These are phyloP conservation scores for Aspergillus amoenus DNA, from an alignment of 2,329 filamentous ascomycete species.

Conservation along the genomic window DNA sequence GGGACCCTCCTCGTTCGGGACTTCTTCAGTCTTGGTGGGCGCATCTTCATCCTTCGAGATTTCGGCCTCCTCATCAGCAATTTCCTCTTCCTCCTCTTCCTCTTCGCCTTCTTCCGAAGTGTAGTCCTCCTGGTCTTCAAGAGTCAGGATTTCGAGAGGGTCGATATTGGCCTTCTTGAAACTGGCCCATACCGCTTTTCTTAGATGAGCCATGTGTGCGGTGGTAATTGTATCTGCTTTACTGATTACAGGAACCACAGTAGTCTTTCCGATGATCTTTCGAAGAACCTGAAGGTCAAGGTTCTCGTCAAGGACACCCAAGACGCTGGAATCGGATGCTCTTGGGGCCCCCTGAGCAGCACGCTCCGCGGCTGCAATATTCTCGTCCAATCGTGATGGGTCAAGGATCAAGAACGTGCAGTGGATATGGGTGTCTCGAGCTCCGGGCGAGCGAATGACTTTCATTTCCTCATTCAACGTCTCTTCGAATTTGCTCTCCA, in stretches of 20 bases:
- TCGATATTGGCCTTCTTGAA: slow-evolving; percentile 84
- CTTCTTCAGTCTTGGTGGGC: slow-evolving; percentile 21
- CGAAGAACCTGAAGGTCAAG: slow-evolving; percentile 88
- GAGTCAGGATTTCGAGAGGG: slow-evolving; percentile 78
- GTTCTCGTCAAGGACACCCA: slow-evolving; percentile 78
- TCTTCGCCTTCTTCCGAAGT: slow-evolving; percentile 50
- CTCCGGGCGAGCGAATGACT: slow-evolving; percentile 86
- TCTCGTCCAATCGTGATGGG: slow-evolving; percentile 79
- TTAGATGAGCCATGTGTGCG: slow-evolving; percentile 88
- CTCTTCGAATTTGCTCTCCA: slow-evolving; percentile 98
- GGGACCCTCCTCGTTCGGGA: slow-evolving; percentile 28
- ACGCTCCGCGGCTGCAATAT: slow-evolving; percentile 67
- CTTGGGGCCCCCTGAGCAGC: slow-evolving; percentile 55
- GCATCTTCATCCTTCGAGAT: background rate
- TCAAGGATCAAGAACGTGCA: slow-evolving; percentile 92
- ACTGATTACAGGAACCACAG: slow-evolving; percentile 89
- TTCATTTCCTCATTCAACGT: slow-evolving; percentile 98
- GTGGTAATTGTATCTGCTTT: slow-evolving; percentile 98
- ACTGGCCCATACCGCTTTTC: slow-evolving; percentile 85
- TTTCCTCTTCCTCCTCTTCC: slow-evolving; percentile 41
- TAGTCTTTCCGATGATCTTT: slow-evolving; percentile 87
- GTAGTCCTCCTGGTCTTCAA: slow-evolving; percentile 72
- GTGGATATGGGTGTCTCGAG: slow-evolving; percentile 95
- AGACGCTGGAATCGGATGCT: slow-evolving; percentile 38
- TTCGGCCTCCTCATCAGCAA: slow-evolving; percentile 43